phyloP scores from a whole-genome alignment of 768 basidiomycete genomes.

The Saitozyma podzolica region DNA sequence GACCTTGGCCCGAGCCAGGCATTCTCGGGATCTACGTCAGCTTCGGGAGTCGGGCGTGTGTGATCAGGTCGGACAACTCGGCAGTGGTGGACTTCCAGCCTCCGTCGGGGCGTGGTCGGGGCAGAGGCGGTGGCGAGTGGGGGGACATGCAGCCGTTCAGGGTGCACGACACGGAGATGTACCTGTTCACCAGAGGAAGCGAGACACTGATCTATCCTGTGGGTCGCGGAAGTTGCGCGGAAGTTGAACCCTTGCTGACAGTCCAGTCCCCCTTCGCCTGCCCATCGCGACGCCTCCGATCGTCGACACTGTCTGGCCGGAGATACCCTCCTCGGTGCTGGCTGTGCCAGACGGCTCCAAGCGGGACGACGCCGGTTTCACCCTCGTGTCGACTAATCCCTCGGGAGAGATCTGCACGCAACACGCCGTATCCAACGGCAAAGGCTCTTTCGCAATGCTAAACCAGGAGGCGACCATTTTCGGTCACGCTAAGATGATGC shows the following conservation, averaged over 20 bases:
- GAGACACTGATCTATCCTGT: conserved; percentile 22
- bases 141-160: conserved; percentile 12
- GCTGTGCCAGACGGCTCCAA: conserved; percentile 5
- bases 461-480: too few species aligned
- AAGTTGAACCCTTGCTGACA: too few species aligned
- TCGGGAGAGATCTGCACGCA: conserved; percentile 13
- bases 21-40: conserved; percentile 23
- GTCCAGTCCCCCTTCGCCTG: conserved; percentile 8
- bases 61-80: conserved; percentile 24
- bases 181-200: conserved; percentile 21
- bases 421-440: not conserved
- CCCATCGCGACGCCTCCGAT: conserved; percentile 13
- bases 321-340: not conserved
- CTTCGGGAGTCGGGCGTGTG: conserved; percentile 25
- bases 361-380: not conserved
- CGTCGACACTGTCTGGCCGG: conserved; percentile 6
- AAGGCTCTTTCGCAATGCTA: not conserved
- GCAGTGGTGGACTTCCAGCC: conserved; percentile 24
- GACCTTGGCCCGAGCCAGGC: not conserved
- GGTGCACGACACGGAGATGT: conserved; percentile 17
- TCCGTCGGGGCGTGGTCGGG: conserved; percentile 4
- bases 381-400: conserved; percentile 8
- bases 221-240: too few species aligned
- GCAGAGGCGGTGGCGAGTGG: conserved; percentile 19
- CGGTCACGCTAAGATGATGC: too few species aligned